phyloP scores from a whole-genome alignment of 805 yeast species.

The Dipodascus geniculatus region DNA sequence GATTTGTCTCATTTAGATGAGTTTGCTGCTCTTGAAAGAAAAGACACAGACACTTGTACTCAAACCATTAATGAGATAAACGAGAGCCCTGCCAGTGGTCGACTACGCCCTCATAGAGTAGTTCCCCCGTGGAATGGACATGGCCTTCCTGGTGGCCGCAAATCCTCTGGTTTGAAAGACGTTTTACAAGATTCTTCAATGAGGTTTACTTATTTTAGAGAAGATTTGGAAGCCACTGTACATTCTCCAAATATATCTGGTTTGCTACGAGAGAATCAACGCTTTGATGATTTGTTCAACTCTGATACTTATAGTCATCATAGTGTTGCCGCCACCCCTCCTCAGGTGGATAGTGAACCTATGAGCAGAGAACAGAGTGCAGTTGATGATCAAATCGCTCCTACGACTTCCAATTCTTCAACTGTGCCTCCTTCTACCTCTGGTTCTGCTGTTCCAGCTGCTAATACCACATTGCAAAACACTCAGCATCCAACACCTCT shows the following conservation, averaged over 20 bases:
- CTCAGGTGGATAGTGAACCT: slow-evolving; percentile 18
- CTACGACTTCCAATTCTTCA: not conserved
- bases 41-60: slow-evolving; percentile 25
- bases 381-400: slow-evolving; percentile 3
- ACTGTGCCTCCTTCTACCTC: slow-evolving; percentile 5
- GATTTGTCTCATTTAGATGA: slow-evolving; percentile 67
- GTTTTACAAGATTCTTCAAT: slow-evolving; percentile 30
- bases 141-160: slow-evolving; percentile 8
- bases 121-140: slow-evolving; percentile 56
- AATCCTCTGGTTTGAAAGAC: not conserved
- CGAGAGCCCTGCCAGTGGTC: slow-evolving; percentile 41
- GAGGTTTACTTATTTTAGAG: slow-evolving; percentile 87
- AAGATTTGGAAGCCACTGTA: slow-evolving; percentile 76
- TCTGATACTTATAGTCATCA: not conserved
- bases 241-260: slow-evolving; percentile 87
- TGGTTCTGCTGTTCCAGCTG: slow-evolving; percentile 7
- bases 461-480: no score
- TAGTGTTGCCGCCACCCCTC: not conserved
- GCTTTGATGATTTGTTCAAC: slow-evolving; percentile 47
- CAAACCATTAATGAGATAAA: slow-evolving; percentile 25
- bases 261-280: slow-evolving; percentile 47
- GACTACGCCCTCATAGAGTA: slow-evolving; percentile 63
- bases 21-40: slow-evolving; percentile 59
- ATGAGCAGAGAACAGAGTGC: slow-evolving; percentile 1
- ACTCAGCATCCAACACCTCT: slow-evolving; percentile 3